These are phyloP conservation scores for Saturnispora sekii DNA, from an alignment of 805 yeast genomes.

Conservation along the genomic window DNA sequence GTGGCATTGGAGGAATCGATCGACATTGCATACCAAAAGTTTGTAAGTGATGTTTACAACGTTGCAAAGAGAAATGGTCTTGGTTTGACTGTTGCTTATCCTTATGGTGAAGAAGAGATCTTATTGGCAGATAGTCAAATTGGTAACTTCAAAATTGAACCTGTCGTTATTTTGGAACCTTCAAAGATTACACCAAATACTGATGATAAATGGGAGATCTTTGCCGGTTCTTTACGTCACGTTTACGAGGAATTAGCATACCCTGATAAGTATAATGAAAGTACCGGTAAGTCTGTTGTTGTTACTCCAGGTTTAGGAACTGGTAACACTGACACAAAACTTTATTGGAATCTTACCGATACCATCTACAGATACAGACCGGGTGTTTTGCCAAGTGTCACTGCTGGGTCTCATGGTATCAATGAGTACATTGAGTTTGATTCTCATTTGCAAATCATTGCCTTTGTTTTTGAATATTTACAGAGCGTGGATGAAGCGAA, in stretches of 20 bases:
- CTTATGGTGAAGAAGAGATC: constrained; percentile 15
- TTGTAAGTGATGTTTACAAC: constrained; percentile 23
- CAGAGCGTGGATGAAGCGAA: constrained; percentile 30
- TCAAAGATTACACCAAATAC: constrained; percentile 49
- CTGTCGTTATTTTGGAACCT: constrained; percentile 27
- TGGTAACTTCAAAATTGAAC: constrained; percentile 16
- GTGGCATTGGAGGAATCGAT: constrained; percentile 37
- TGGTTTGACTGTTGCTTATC: constrained; percentile 16
- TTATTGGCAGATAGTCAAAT: constrained; percentile 22
- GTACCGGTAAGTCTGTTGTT: constrained; percentile 21
- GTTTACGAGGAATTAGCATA: constrained; percentile 36
- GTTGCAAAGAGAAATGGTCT: constrained; percentile 31
- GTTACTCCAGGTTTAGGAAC: constrained; percentile 55
- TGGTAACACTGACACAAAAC: constrained; percentile 61
- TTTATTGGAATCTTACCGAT: constrained; percentile 51
- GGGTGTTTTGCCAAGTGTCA: constrained; percentile 30
- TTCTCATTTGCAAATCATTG: constrained; percentile 48
- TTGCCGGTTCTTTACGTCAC: constrained; percentile 37
- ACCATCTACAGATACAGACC: constrained; percentile 56
- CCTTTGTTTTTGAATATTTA: constrained; percentile 45
- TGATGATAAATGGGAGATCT: constrained; percentile 36
- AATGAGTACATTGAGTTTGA: constrained; percentile 48
- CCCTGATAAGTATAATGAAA: constrained; percentile 23
- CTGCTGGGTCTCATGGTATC: constrained; percentile 48
- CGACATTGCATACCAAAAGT: constrained; percentile 25